Conservation (phyloP, 768 basidiomycete species). For the Brasilioporus rufonigricans region DNA sequence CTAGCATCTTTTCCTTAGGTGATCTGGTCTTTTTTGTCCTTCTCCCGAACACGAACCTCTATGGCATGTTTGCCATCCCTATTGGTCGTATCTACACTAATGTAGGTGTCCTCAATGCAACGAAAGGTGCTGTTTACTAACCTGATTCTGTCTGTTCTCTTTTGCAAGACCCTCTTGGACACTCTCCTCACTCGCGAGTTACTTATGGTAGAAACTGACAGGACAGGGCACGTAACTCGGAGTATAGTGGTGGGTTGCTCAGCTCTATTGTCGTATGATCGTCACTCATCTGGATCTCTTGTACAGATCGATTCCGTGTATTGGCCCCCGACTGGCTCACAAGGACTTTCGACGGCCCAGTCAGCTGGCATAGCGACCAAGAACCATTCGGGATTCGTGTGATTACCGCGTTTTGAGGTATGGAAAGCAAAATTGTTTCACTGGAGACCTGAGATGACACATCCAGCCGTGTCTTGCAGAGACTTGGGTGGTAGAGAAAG, state of each 20-base stretch:
- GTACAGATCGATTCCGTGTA: neutral
- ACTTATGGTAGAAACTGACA: neutral
- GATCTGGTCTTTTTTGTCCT: slow-evolving; percentile 20
- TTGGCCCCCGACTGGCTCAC: neutral
- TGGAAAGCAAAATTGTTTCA: too few species aligned
- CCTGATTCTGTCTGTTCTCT: neutral
- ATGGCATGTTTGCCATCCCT: slow-evolving; percentile 39
- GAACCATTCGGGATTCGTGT: too few species aligned
- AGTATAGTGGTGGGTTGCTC: neutral
- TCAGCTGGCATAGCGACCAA: neutral
- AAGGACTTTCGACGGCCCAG: neutral
- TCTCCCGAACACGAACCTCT: slow-evolving; percentile 33
- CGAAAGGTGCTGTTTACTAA: neutral
- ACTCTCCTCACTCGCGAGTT: slow-evolving; percentile 9
- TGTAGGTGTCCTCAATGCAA: slow-evolving; percentile 27
- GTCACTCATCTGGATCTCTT: neutral
- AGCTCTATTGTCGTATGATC: neutral
- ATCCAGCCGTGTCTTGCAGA: too few species aligned
- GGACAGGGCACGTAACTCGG: too few species aligned
- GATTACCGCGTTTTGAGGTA: too few species aligned
- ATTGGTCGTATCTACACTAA: slow-evolving; percentile 47
- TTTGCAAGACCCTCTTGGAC: neutral
- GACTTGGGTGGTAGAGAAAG: too few species aligned
- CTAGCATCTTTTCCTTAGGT: neutral
- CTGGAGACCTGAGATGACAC: too few species aligned